A percentile compares a stretch with the other conserved stretches of the same genome.
Conservation (phyloP, 192 early-diverging fungal species). For the Backusella morwellensis region DNA sequence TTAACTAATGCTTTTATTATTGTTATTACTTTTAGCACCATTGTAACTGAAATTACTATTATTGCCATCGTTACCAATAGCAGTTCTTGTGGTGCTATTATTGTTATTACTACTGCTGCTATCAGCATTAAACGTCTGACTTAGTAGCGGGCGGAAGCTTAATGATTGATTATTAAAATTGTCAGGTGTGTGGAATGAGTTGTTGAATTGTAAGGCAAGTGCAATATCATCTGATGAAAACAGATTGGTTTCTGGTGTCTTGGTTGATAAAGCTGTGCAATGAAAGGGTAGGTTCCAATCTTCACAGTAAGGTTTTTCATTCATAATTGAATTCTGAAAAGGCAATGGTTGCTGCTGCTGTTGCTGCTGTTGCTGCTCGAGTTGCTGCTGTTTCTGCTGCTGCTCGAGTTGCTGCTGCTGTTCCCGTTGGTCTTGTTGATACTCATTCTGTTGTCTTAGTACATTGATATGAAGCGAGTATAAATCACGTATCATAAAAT, state of each 20-base stretch:
- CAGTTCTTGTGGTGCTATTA: too few species aligned
- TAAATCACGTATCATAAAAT: slow-evolving; percentile 51
- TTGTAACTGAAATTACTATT: neutral
- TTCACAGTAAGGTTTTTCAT: neutral
- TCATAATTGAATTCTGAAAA: neutral
- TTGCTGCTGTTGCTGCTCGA: neutral
- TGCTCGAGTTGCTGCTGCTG: neutral
- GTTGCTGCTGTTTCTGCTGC: neutral
- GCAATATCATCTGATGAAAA: slow-evolving; percentile 2
- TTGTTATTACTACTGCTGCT: neutral
- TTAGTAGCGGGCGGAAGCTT: neutral
- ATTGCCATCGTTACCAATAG: neutral
- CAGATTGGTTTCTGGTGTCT: neutral
- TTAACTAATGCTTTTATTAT: neutral
- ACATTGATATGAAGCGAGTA: slow-evolving; percentile 42
- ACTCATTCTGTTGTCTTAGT: neutral
- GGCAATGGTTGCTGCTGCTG: slow-evolving; percentile 11
- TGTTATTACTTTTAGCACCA: neutral
- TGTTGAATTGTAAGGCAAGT: neutral
- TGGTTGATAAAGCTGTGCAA: neutral
- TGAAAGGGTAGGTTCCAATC: neutral
- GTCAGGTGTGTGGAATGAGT: neutral
- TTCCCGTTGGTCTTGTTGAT: too few species aligned
- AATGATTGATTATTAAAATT: neutral
- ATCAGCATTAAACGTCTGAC: neutral